phyloP scores from a whole-genome alignment of 2,329 filamentous ascomycete species.

The Fusarium mundagurra region DNA sequence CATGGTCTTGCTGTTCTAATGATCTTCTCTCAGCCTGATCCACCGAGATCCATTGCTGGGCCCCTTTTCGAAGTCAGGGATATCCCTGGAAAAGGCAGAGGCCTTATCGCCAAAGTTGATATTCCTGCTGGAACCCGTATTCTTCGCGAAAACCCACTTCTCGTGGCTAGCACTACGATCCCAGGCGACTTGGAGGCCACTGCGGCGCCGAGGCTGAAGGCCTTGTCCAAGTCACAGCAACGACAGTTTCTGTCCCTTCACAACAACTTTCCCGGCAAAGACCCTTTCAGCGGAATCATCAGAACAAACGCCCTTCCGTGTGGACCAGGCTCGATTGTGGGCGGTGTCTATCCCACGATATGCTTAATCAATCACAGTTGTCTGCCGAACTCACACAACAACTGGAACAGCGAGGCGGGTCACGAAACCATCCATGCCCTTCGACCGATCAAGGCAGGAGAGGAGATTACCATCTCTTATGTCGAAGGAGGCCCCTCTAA shows the following conservation, averaged over 20 bases:
- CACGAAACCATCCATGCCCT: not conserved
- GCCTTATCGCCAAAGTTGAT: not conserved
- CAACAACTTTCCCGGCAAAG: not conserved
- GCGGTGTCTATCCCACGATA: not conserved
- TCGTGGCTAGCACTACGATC: not conserved
- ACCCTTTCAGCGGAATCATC: not conserved
- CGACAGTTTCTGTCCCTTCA: not conserved
- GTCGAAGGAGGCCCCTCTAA: not conserved
- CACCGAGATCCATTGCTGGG: accelerated
- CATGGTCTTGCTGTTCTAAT: not conserved
- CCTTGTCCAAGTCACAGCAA: not conserved
- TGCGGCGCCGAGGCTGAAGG: not conserved
- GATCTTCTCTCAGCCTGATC: not conserved
- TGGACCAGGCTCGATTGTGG: not conserved
- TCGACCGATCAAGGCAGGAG: not conserved
- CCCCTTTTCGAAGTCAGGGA: not conserved
- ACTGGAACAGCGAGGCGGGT: not conserved
- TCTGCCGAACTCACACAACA: not conserved
- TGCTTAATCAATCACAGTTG: not conserved
- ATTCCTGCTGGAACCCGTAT: not conserved
- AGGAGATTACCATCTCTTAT: not conserved
- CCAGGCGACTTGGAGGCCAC: not conserved
- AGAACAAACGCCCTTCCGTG: not conserved
- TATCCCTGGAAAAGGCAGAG: not conserved
- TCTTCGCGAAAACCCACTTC: not conserved